phyloP scores from a whole-genome alignment of 306 rosid genomes.

The Cercis canadensis region DNA sequence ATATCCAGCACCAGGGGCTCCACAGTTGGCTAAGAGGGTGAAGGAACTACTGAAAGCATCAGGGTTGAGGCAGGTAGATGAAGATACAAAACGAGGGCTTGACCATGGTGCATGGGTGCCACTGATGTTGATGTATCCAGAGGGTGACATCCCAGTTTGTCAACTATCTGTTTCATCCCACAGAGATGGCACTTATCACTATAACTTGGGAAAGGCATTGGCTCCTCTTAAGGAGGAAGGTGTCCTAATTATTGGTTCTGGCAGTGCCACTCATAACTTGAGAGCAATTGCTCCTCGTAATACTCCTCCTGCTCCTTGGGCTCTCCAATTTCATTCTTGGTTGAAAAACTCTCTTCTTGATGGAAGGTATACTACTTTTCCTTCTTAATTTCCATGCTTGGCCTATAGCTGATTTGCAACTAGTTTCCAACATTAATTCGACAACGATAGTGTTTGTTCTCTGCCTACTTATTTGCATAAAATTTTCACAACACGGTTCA shows the following conservation, averaged over 20 bases:
- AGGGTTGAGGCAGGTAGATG: slow-evolving; percentile 59
- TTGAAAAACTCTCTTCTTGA: too few relatives aligned
- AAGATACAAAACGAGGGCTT: slow-evolving; percentile 70
- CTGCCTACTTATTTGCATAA: too few relatives aligned
- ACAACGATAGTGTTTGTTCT: too few relatives aligned
- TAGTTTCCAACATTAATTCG: too few relatives aligned
- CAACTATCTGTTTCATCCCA: slow-evolving; percentile 74
- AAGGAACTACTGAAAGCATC: slow-evolving; percentile 60
- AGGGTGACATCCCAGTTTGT: slow-evolving; percentile 83
- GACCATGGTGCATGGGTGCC: slow-evolving; percentile 97
- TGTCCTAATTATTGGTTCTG: slow-evolving; percentile 77
- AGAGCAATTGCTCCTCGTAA: slow-evolving; percentile 28
- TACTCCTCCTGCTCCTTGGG: slow-evolving; percentile 48
- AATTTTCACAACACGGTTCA: too few relatives aligned
- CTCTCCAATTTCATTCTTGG: too few relatives aligned
- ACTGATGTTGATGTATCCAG: slow-evolving; percentile 81
- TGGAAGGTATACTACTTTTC: too few relatives aligned
- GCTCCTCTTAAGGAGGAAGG: slow-evolving; percentile 83
- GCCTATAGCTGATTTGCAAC: too few relatives aligned
- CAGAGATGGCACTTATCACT: slow-evolving; percentile 62
- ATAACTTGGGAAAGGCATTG: slow-evolving; percentile 73
- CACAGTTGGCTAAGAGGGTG: slow-evolving; percentile 65
- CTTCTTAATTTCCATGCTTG: too few relatives aligned
- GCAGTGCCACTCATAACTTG: slow-evolving; percentile 82
- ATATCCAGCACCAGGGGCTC: slow-evolving; percentile 90